Evolutionary conservation across 2,329 filamentous ascomycete species (phyloP).

Genomic region (Penicillium brasilianum): DNA sequence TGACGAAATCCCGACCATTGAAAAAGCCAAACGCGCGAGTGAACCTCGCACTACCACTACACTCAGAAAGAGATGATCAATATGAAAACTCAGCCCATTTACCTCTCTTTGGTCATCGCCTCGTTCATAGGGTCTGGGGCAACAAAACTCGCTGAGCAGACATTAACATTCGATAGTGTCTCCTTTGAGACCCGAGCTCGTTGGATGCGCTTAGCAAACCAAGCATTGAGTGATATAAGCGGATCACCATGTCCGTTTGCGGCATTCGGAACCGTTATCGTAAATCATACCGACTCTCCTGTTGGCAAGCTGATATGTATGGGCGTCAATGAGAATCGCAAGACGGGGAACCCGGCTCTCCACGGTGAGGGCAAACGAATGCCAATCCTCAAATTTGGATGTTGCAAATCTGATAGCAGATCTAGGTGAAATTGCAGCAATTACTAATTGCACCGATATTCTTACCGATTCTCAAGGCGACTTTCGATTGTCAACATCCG

Average conservation of each 20-base stretch:
- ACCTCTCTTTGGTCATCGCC: not conserved
- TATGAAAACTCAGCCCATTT: not conserved
- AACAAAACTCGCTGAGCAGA: not conserved
- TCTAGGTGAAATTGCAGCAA: not conserved
- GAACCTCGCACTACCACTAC: not conserved
- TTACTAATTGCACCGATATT: not conserved
- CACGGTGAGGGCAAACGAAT: not conserved
- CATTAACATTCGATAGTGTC: not conserved
- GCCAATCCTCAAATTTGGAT: not conserved
- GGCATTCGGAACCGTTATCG: not conserved
- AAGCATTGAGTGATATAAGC: not conserved
- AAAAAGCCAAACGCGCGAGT: not conserved
- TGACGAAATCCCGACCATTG: not conserved
- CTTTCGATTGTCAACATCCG: not conserved
- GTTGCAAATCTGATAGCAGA: not conserved
- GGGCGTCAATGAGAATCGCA: not conserved
- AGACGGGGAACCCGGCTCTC: not conserved
- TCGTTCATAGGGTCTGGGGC: not conserved
- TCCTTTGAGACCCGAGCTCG: not conserved
- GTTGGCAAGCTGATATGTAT: not conserved
- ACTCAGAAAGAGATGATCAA: not conserved
- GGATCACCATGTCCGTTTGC: not conserved
- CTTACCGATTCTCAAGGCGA: not conserved
- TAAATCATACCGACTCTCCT: not conserved
- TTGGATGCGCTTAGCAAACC: not conserved